These are phyloP conservation scores for Houttuynia cordata DNA, from an alignment of 164 flowering plant genomes.

Conservation along the genomic window DNA sequence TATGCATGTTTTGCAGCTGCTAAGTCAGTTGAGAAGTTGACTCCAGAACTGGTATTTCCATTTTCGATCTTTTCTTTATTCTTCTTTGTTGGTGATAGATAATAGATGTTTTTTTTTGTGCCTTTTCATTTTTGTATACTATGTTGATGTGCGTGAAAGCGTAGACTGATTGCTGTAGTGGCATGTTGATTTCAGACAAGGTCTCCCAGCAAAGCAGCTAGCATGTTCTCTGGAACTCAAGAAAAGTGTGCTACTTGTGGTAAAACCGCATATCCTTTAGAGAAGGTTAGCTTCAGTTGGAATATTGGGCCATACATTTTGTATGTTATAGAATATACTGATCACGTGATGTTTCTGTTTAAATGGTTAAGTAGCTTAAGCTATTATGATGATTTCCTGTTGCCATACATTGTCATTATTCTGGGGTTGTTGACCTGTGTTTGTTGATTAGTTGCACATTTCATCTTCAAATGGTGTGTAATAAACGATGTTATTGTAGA, in stretches of 20 bases:
- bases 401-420: too few relatives aligned
- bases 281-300: constrained; percentile 19
- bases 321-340: neutral
- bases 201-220: constrained; percentile 89
- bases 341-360: too few relatives aligned
- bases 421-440: too few relatives aligned
- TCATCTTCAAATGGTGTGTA: too few relatives aligned
- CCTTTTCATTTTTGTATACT: neutral
- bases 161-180: constrained; percentile 11
- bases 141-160: neutral
- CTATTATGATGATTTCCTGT: too few relatives aligned
- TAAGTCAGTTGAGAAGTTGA: constrained; percentile 72
- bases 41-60: constrained; percentile 71
- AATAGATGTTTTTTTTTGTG: neutral
- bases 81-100: too few relatives aligned
- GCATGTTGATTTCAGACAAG: constrained; percentile 46
- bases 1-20: constrained; percentile 48
- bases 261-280: constrained; percentile 87
- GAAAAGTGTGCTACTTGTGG: constrained; percentile 97
- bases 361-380: too few relatives aligned
- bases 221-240: constrained; percentile 97
- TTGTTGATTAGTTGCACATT: too few relatives aligned
- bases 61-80: constrained; percentile 1
- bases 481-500: too few relatives aligned
- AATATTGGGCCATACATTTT: neutral